A percentile compares a stretch with the other conserved stretches of the same genome.
Conservation (phyloP, 2,329 filamentous ascomycete genomes). For the Phialemonium atrogriseum region DNA sequence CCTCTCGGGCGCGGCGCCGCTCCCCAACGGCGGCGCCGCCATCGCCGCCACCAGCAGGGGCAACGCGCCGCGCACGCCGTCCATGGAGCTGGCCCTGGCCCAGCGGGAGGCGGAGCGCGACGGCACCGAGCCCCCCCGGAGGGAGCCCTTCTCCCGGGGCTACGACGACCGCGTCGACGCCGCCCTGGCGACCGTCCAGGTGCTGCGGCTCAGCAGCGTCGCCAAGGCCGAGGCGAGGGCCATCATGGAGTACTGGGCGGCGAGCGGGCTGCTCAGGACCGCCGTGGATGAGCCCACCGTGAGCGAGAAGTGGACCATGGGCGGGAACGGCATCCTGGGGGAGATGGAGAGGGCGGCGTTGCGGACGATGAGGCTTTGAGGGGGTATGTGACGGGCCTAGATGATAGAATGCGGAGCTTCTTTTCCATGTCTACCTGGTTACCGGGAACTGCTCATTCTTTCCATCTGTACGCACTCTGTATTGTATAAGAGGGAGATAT, state of each 20-base stretch:
- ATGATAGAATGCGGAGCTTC: too few relatives aligned
- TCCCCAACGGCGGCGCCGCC: conserved; percentile 70
- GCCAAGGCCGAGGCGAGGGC: conserved; percentile 66
- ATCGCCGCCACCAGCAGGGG: conserved; percentile 66
- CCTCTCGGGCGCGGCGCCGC: conserved; percentile 49
- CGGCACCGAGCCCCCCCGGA: conserved; percentile 22
- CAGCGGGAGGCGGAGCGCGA: conserved; percentile 40
- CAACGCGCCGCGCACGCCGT: conserved; percentile 57
- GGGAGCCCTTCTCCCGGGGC: conserved; percentile 44
- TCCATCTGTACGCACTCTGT: too few relatives aligned
- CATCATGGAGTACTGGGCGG: conserved; percentile 89
- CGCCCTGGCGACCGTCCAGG: conserved; percentile 38
- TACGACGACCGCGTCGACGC: conserved; percentile 52
- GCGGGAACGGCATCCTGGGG: conserved; percentile 72
- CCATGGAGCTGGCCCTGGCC: conserved; percentile 59
- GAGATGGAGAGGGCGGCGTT: conserved; percentile 68
- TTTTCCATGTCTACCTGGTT: too few relatives aligned
- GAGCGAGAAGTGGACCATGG: conserved; percentile 74
- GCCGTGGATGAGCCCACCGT: conserved; percentile 64
- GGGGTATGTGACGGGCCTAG: too few relatives aligned
- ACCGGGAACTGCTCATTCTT: too few relatives aligned
- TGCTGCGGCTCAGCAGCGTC: conserved; percentile 57
- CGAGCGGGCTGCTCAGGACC: conserved; percentile 68
- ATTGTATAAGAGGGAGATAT: too few relatives aligned
- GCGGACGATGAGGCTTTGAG: conserved; percentile 39